Conservation (phyloP, 257 asterid genomes). For the Ehretia macrophylla region DNA sequence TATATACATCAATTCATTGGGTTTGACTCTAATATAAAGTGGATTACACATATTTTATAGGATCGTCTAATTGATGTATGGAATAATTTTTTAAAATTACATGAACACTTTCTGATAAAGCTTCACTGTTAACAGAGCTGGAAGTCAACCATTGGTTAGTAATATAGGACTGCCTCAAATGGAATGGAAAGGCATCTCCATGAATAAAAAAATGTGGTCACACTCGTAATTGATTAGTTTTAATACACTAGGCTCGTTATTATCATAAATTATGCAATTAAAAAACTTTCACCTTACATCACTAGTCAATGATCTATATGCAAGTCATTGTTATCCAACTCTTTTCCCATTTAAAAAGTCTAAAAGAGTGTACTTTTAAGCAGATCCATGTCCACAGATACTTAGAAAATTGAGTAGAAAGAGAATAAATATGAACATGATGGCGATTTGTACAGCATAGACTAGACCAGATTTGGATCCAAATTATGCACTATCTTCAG, state of each 20-base stretch:
- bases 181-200: slow-evolving; percentile 8
- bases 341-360: background rate
- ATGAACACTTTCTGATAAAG: slow-evolving; percentile 7
- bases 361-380: background rate
- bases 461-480: background rate
- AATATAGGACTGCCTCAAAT: slow-evolving; percentile 4
- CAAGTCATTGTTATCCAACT: background rate
- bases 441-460: background rate
- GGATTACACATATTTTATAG: too few species aligned
- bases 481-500: background rate
- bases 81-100: background rate
- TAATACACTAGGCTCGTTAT: background rate
- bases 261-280: background rate
- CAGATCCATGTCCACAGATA: background rate
- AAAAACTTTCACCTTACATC: background rate
- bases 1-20: too few species aligned
- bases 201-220: background rate
- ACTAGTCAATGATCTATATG: background rate
- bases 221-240: background rate
- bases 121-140: background rate
- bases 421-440: too few species aligned
- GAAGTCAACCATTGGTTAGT: slow-evolving; percentile 16
- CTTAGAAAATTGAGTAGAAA: background rate
- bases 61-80: background rate
- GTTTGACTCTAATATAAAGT: too few species aligned